phyloP scores from a whole-genome alignment of 345 rosid species.

The Eucalyptus virginea region DNA sequence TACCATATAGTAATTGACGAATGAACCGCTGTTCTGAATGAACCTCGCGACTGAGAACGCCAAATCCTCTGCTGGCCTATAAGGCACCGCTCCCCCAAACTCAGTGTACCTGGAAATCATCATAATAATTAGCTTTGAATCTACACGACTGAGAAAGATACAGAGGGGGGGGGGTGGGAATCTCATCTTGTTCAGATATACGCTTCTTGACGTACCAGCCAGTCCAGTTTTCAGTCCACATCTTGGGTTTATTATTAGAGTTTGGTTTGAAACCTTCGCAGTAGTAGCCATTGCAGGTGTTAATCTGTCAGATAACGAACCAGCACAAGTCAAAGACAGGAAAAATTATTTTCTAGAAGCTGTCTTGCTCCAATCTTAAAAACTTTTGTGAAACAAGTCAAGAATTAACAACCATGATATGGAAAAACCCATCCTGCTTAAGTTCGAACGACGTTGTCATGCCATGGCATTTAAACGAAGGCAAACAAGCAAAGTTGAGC shows the following conservation, averaged over 20 bases:
- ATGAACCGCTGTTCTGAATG: constrained; percentile 31
- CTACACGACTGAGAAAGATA: neutral
- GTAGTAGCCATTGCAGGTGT: constrained; percentile 83
- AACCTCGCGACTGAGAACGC: constrained; percentile 35
- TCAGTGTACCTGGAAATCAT: constrained; percentile 13
- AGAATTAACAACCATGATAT: neutral
- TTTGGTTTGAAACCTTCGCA: constrained; percentile 64
- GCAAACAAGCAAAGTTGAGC: neutral
- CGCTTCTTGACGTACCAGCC: constrained; percentile 31
- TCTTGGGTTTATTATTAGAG: constrained; percentile 52
- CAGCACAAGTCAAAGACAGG: neutral
- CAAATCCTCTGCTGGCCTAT: constrained; percentile 34
- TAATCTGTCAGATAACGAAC: constrained; percentile 24
- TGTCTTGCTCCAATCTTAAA: neutral
- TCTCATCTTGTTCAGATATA: neutral
- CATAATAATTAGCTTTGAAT: neutral
- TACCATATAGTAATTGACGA: constrained; percentile 36
- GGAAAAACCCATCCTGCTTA: neutral
- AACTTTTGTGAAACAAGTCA: neutral
- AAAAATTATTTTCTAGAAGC: neutral
- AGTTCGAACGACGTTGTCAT: neutral
- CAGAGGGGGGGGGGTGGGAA: neutral
- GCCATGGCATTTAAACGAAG: neutral
- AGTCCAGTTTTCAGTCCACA: constrained; percentile 93
- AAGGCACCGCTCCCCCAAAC: constrained; percentile 28